Evolutionary conservation across 768 basidiomycete species (phyloP).

Genomic region (Coprinopsis cinerea): DNA sequence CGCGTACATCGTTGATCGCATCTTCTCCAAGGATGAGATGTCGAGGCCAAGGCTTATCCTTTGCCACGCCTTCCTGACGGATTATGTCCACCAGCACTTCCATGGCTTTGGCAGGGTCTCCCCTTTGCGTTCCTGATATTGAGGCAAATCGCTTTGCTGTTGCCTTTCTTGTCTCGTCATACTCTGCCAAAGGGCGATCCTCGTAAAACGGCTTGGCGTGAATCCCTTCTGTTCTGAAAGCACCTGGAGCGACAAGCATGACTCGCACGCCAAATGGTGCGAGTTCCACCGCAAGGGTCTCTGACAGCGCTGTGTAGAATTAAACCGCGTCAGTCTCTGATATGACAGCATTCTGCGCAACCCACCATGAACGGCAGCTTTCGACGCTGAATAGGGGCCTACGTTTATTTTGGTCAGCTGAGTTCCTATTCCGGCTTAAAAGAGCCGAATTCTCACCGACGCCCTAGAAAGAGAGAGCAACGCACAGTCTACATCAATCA

Average conservation of each 20-base stretch:
- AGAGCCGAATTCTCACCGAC: constrained; percentile 20
- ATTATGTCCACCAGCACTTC: constrained; percentile 41
- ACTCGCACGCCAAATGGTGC: constrained; percentile 51
- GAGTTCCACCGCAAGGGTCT: constrained; percentile 49
- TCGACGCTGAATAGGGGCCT: constrained; percentile 48
- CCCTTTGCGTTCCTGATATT: constrained; percentile 39
- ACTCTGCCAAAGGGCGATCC: constrained; percentile 40
- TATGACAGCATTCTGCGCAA: background rate
- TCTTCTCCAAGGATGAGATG: constrained; percentile 47
- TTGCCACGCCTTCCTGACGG: constrained; percentile 33
- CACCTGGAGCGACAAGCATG: constrained; percentile 51
- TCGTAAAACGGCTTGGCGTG: constrained; percentile 32
- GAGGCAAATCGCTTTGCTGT: constrained; percentile 25
- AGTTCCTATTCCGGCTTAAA: background rate
- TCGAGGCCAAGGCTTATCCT: constrained; percentile 13
- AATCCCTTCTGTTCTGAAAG: constrained; percentile 57
- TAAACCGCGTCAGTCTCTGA: background rate
- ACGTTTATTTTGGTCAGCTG: background rate
- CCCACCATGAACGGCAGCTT: constrained; percentile 54
- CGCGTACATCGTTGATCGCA: constrained; percentile 17
- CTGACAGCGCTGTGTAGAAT: constrained; percentile 42
- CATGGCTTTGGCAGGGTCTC: constrained; percentile 58
- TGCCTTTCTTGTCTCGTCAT: constrained; percentile 37
- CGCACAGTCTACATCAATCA: background rate
- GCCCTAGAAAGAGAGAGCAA: constrained; percentile 18